Evolutionary conservation across 73 alveolate species (phyloP).

Genomic region (Diophrys sp.): DNA sequence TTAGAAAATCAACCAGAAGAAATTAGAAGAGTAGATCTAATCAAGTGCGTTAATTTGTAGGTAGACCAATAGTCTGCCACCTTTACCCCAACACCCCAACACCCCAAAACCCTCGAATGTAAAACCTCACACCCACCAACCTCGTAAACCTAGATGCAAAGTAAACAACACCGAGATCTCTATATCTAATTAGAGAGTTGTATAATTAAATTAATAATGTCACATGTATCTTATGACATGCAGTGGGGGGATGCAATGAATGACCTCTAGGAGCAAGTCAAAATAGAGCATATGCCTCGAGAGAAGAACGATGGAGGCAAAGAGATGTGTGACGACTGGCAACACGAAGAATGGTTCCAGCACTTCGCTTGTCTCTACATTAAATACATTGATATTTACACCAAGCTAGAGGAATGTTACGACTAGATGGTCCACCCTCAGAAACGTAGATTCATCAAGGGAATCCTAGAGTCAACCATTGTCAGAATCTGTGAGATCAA

Average conservation of each 20-base stretch:
- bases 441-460: slow-evolving; percentile 92
- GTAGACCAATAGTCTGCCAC: too few species aligned
- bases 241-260: slow-evolving; percentile 86
- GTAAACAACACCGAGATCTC: too few species aligned
- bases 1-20: too few species aligned
- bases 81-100: too few species aligned
- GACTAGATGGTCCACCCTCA: slow-evolving; percentile 99
- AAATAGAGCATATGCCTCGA: slow-evolving; percentile 66
- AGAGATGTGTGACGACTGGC: slow-evolving; percentile 54
- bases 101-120: too few species aligned
- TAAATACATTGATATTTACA: slow-evolving; percentile 92
- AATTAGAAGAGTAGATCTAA: too few species aligned
- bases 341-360: slow-evolving; percentile 75
- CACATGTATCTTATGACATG: slow-evolving; percentile 73
- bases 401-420: slow-evolving; percentile 97
- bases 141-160: too few species aligned
- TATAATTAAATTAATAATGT: slow-evolving; percentile 21
- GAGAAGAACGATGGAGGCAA: slow-evolving; percentile 56
- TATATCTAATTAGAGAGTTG: not conserved
- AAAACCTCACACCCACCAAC: too few species aligned
- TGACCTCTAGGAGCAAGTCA: slow-evolving; percentile 81
- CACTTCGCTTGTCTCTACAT: slow-evolving; percentile 94
- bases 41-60: too few species aligned
- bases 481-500: slow-evolving; percentile 87
- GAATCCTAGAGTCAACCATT: slow-evolving; percentile 85